A percentile compares a stretch with the other conserved stretches of the same genome.
phyloP scores from a whole-genome alignment of 2,329 filamentous ascomycete genomes.

The Exophiala oligosperma region DNA sequence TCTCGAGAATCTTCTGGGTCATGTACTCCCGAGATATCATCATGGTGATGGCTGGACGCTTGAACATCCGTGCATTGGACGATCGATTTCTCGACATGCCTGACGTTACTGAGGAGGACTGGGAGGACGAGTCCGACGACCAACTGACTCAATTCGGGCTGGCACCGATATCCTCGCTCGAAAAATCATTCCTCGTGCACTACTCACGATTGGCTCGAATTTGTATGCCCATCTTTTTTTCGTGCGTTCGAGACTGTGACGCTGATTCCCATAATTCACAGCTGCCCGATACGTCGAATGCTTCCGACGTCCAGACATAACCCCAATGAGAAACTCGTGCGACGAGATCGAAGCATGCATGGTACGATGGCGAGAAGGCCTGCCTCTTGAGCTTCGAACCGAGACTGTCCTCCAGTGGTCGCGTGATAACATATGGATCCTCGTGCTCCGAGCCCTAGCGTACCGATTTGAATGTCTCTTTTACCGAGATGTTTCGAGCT shows the following conservation, averaged over 20 bases:
- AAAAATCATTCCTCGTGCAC: too few relatives aligned
- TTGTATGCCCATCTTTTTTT: too few relatives aligned
- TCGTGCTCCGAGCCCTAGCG: not conserved
- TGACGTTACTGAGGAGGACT: not conserved
- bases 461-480: not conserved
- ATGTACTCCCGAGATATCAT: slow-evolving; percentile 2
- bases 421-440: not conserved
- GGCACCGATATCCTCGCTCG: too few relatives aligned
- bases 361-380: not conserved
- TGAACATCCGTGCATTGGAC: slow-evolving; percentile 1
- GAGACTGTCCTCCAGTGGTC: not conserved
- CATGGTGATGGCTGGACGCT: not conserved
- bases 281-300: too few relatives aligned
- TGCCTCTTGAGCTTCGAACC: not conserved
- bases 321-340: too few relatives aligned
- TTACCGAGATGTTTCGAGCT: not conserved
- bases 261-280: too few relatives aligned
- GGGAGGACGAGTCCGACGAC: not conserved
- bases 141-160: too few relatives aligned
- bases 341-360: too few relatives aligned
- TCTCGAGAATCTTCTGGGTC: slow-evolving; percentile 3
- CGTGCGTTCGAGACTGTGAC: too few relatives aligned
- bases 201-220: too few relatives aligned
- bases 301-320: too few relatives aligned
- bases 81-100: slow-evolving; percentile 1